Evolutionary conservation across 2,329 filamentous ascomycete genomes (phyloP).

Genomic region (Didymella pomorum): DNA sequence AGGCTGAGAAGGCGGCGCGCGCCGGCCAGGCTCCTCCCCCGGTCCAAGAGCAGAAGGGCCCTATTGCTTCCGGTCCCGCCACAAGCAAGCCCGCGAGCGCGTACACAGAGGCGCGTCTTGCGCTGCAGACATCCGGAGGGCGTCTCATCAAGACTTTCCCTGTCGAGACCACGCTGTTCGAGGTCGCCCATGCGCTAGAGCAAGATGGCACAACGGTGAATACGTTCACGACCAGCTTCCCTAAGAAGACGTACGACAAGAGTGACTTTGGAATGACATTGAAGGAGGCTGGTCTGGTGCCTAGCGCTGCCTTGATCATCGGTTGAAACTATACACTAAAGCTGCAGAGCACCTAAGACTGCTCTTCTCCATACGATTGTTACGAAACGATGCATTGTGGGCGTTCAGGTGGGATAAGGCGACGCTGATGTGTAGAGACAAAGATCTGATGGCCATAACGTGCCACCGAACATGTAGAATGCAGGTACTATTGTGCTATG

Average conservation of each 20-base stretch:
- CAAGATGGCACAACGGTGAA: constrained; percentile 75
- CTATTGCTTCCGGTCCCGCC: constrained; percentile 58
- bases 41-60: constrained; percentile 56
- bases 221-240: constrained; percentile 87
- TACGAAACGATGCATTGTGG: constrained; percentile 26
- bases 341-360: neutral
- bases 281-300: constrained; percentile 89
- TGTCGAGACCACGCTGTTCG: constrained; percentile 89
- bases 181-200: constrained; percentile 79
- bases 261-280: constrained; percentile 87
- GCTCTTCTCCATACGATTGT: neutral
- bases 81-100: constrained; percentile 71
- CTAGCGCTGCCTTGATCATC: constrained; percentile 88
- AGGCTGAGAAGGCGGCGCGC: constrained; percentile 83
- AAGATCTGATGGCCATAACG: neutral
- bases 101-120: constrained; percentile 81
- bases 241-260: constrained; percentile 76
- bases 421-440: neutral
- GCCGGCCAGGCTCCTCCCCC: constrained; percentile 70
- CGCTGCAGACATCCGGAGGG: constrained; percentile 78
- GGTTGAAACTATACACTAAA: constrained; percentile 36
- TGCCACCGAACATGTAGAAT: neutral
- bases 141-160: constrained; percentile 88
- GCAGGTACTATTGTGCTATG: neutral
- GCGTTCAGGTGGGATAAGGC: constrained; percentile 16